These are phyloP conservation scores for Capsicum pubescens DNA, from an alignment of 257 asterid genomes.

Conservation along the genomic window DNA sequence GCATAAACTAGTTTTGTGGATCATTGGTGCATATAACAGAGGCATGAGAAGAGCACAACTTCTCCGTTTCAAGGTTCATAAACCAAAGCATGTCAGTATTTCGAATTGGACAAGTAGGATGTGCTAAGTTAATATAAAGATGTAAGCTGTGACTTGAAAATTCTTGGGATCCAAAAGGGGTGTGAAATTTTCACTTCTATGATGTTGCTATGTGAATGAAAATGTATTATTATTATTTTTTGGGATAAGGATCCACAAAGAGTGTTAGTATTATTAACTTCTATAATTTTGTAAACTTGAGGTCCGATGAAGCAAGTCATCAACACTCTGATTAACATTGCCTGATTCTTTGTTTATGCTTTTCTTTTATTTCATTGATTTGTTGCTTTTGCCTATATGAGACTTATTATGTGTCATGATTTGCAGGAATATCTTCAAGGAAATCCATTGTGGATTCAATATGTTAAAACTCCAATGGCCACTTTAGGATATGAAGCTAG, in stretches of 20 bases:
- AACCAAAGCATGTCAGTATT: not conserved
- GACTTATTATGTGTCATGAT: not conserved
- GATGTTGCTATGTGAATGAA: not conserved
- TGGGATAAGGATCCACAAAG: not conserved
- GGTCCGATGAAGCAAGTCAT: not conserved
- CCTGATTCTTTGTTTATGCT: not conserved
- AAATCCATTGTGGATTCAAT: slow-evolving; percentile 94
- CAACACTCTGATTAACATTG: not conserved
- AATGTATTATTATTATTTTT: not conserved
- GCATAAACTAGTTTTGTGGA: not conserved
- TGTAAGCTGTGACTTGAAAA: not conserved
- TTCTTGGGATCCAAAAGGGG: not conserved
- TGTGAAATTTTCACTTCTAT: not conserved
- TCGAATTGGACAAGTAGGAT: not conserved
- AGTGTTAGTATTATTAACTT: not conserved
- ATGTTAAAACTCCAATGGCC: slow-evolving; percentile 78
- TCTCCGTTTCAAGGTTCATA: not conserved
- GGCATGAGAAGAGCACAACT: not conserved
- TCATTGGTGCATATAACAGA: not conserved
- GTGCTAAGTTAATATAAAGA: not conserved
- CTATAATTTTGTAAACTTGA: not conserved
- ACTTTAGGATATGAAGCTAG: slow-evolving; percentile 84
- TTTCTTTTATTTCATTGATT: not conserved
- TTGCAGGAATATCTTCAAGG: slow-evolving; percentile 97
- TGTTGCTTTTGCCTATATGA: not conserved